These are phyloP conservation scores for Lolium perenne DNA, from an alignment of 176 grass and related monocot genomes.

Conservation along the genomic window DNA sequence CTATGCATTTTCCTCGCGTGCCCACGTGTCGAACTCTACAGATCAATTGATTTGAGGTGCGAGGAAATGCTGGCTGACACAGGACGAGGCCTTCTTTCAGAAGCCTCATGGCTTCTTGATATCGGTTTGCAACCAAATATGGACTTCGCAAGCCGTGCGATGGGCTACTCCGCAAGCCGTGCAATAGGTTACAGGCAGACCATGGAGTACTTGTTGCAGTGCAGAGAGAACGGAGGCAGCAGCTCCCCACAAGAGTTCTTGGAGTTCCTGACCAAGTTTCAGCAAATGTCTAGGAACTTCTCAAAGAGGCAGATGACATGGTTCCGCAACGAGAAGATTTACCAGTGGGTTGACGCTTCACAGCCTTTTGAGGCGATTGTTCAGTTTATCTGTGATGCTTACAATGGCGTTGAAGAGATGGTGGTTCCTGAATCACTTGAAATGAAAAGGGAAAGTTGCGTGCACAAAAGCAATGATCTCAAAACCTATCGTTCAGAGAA, in stretches of 20 bases:
- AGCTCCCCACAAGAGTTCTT: slow-evolving; percentile 63
- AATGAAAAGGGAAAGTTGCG: slow-evolving; percentile 64
- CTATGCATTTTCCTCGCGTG: slow-evolving; percentile 69
- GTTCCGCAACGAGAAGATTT: slow-evolving; percentile 82
- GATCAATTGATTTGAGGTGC: slow-evolving; percentile 72
- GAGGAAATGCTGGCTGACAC: slow-evolving; percentile 74
- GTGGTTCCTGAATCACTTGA: slow-evolving; percentile 63
- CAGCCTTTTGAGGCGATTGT: slow-evolving; percentile 62
- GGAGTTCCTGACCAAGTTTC: slow-evolving; percentile 65
- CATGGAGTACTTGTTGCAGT: slow-evolving; percentile 78
- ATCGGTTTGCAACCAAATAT: slow-evolving; percentile 65
- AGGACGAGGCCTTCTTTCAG: slow-evolving; percentile 61
- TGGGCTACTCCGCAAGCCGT: slow-evolving; percentile 58
- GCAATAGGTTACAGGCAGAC: slow-evolving; percentile 87
- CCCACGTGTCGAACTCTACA: slow-evolving; percentile 60
- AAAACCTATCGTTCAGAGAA: slow-evolving; percentile 68
- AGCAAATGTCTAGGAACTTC: slow-evolving; percentile 75
- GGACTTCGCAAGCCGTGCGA: slow-evolving; percentile 62
- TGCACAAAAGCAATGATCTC: slow-evolving; percentile 48
- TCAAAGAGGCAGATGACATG: slow-evolving; percentile 85
- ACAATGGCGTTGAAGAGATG: slow-evolving; percentile 35
- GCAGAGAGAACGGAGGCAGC: slow-evolving; percentile 63
- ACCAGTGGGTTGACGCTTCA: slow-evolving; percentile 71
- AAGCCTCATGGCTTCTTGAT: slow-evolving; percentile 84
- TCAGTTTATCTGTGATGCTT: slow-evolving; percentile 67